Base-by-base conservation (phyloP, 768 basidiomycete genomes). In the Calocybe cyanea region DNA sequence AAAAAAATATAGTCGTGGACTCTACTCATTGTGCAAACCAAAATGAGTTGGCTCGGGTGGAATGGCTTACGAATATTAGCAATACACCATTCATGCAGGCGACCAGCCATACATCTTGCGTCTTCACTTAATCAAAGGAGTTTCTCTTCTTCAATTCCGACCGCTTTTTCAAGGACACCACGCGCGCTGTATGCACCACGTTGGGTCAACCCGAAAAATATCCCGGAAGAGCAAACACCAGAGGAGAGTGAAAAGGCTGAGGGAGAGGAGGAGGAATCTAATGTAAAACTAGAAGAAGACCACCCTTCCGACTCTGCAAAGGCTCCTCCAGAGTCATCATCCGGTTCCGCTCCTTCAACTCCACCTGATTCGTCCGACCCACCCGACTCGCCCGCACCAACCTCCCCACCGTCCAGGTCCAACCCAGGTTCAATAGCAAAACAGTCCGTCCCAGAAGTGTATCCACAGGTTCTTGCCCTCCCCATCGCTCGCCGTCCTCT, bases 401-500 rank as follows among this genome's bases (percentile, higher is more conserved):
- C 55, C 2, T 48, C 57, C 31, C 48, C 54, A 11, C 45, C 50
- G 18, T 39, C 53, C 0, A 49, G 42, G 38, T 72, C 58, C 51
- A 67, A 50, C 47, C 70, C 59, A 32, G 72, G 52, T 53, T 75
- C 85, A 17, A 85, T 91, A 54, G 83, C 91, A 3, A 91, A 89
- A 54, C 89, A 88, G 47, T 83, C 87, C 13, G 84, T 96, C 3
- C 93, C 94, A 0, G 91, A 92, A 63, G 60, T 80, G 48, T 97
- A 97, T 64, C 94, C 95, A 1, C 91, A 95, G 61, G 85, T 97
- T 34, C 78, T 98, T 20, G 95, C 94, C 2, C 79, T 98, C 0
- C 95, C 95, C 3, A 97, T 98, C 49, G 92, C 92, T 24, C 84
- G 93, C 34, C 79, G 95, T 14, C 95, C 95, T 1, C 83, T 97